Evolutionary conservation across 768 basidiomycete species (phyloP).

Genomic region (Ephemerocybe angulata): DNA sequence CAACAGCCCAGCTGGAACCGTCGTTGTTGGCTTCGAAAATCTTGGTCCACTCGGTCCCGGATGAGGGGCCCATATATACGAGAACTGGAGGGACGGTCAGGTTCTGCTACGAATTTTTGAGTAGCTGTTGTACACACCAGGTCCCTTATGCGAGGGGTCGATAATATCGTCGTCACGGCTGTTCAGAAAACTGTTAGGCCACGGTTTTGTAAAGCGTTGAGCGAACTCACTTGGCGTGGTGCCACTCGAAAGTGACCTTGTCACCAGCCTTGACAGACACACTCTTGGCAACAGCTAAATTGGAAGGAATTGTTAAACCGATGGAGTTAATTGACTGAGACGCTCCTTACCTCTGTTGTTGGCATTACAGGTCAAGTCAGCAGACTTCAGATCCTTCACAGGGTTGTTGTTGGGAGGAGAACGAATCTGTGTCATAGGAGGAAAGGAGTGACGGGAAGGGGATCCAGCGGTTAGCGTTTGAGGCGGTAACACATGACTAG

Average conservation of each 20-base stretch:
- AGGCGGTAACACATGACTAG: not conserved
- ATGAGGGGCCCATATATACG: conserved; percentile 30
- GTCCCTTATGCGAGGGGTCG: conserved; percentile 32
- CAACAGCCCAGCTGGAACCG: conserved; percentile 27
- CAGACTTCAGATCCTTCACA: conserved; percentile 31
- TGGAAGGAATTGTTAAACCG: not conserved
- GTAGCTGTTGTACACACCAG: conserved; percentile 17
- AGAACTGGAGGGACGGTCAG: conserved; percentile 17
- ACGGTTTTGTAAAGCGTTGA: not conserved
- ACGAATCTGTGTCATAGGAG: conserved; percentile 24
- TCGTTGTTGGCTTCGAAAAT: conserved; percentile 27
- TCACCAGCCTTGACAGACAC: conserved; percentile 30
- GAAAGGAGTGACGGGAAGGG: not conserved
- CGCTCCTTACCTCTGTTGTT: conserved; percentile 22
- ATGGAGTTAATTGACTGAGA: not conserved
- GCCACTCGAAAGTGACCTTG: conserved; percentile 34
- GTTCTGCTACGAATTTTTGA: not conserved
- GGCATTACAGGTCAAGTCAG: conserved; percentile 31
- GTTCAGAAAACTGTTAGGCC: not conserved
- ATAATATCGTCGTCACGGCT: conserved; percentile 37
- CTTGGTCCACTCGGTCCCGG: conserved; percentile 32
- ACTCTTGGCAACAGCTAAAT: conserved; percentile 25
- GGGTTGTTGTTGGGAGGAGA: conserved; percentile 35
- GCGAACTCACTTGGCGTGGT: conserved; percentile 26
- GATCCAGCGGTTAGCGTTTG: not conserved